Evolutionary conservation across 2,329 filamentous ascomycete genomes (phyloP), one percentile per base, ranked within the genome.

Genomic region (Sarocladiaceae sp.): DNA sequence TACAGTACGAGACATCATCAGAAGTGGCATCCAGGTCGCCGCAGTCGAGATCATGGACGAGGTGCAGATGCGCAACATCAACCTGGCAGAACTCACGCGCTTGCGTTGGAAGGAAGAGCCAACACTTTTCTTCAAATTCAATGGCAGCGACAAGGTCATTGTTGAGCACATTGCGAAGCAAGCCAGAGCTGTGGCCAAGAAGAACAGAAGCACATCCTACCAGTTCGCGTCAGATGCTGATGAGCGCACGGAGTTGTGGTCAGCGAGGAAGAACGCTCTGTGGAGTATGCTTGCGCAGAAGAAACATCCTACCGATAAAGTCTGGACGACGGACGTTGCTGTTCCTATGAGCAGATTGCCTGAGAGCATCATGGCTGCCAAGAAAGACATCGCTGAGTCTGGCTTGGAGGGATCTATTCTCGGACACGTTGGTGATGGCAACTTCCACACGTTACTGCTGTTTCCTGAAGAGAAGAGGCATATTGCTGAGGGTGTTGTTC

Each of bases 11-110:
- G 77, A 77, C 46, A 86, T 92, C 20, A 87, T 92, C 5, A 78
- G 80, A 18, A 80, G 84, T 26, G 87, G 88, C 13, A 82, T 92
- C 2, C 86, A 84, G 7, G 86, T 93, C 51, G 87, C 88, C 1
- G 88, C 88, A 2, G 81, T 93, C 50, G 88, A 93, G 66, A 85
- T 93, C 50, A 70, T 93, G 12, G 88, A 92, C 64, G 88, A 92
- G 56, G 84, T 88, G 22, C 87, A 91, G 66, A 92, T 93, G 74
- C 68, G 64, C 50, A 73, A 71, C 57, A 76, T 79, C 56, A 77
- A 79, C 62, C 67, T 73, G 17, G 76, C 79, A 1, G 81, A 81
- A 2, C 76, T 73, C 62, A 87, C 83, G 1, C 69, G 70, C 15
- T 77, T 77, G 56, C 67, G 64, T 1, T 88, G 84, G 84, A 76